phyloP scores from a whole-genome alignment of 331 rosid species.

The Prunus yedoensis region DNA sequence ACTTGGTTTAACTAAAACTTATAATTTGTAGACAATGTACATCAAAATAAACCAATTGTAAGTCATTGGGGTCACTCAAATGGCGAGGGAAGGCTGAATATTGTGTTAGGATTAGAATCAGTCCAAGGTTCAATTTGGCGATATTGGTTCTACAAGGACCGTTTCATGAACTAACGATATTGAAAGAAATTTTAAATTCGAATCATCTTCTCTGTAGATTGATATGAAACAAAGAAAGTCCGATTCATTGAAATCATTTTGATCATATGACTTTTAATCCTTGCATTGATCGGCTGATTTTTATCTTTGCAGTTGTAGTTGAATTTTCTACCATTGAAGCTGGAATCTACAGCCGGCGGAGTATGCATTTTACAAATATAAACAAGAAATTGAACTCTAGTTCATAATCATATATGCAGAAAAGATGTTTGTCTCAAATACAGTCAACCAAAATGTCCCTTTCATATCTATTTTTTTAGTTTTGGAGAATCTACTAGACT shows the following conservation, averaged over 20 bases:
- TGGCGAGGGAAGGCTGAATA: no score
- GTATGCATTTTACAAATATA: constrained; percentile 12
- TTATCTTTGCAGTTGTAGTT: no score
- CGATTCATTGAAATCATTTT: not conserved
- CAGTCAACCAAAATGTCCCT: constrained; percentile 57
- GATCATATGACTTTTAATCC: not conserved
- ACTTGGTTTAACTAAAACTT: not conserved
- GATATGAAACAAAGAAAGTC: no score
- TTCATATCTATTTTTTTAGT: constrained; percentile 32
- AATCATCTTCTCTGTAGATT: no score
- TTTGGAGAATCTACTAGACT: constrained; percentile 26
- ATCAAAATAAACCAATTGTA: no score
- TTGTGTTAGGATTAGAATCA: no score
- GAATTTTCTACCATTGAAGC: constrained; percentile 17
- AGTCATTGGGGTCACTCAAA: no score
- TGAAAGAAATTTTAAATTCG: no score
- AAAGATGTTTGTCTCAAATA: constrained; percentile 32
- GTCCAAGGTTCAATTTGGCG: no score
- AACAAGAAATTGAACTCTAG: constrained; percentile 19
- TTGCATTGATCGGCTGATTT: not conserved
- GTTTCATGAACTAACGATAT: no score
- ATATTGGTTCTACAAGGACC: no score
- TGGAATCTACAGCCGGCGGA: constrained; percentile 37
- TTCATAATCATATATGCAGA: constrained; percentile 37
- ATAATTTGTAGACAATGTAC: not conserved